Conservation (phyloP, 2,329 filamentous ascomycete genomes). For the Penicillium frequentans region DNA sequence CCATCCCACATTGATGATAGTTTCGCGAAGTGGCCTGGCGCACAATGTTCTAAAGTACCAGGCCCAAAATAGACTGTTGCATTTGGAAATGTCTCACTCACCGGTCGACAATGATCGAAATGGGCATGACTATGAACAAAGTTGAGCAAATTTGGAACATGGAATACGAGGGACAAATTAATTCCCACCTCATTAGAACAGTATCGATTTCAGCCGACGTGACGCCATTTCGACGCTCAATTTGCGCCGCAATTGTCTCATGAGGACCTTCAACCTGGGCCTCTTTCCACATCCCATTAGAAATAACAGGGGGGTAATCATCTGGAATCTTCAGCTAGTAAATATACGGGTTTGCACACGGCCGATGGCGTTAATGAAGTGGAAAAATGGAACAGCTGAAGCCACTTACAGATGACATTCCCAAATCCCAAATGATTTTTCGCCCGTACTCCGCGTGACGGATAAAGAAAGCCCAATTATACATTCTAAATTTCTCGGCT, state of each 20-base stretch:
- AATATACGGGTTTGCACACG: too few relatives aligned
- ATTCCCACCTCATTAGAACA: not conserved
- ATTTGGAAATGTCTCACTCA: not conserved
- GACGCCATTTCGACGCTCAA: not conserved
- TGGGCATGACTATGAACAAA: not conserved
- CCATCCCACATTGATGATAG: constrained; percentile 3
- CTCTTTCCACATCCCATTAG: not conserved
- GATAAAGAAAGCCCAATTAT: constrained; percentile 4
- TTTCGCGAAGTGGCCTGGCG: not conserved
- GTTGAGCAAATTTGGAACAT: too few relatives aligned
- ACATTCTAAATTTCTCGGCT: not conserved
- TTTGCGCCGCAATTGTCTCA: not conserved
- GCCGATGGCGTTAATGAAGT: too few relatives aligned
- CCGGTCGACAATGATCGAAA: constrained; percentile 4
- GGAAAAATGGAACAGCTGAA: too few relatives aligned
- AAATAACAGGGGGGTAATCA: constrained; percentile 1
- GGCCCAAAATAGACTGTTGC: constrained; percentile 1
- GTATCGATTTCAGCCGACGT: constrained; percentile 21
- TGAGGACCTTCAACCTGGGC: not conserved
- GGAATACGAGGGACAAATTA: too few relatives aligned
- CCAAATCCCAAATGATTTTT: not conserved
- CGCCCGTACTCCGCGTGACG: not conserved
- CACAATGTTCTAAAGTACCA: not conserved
- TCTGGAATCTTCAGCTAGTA: too few relatives aligned
- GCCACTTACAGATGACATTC: not conserved